Percentiles rank a stretch among this genome's conserved stretches.
These are phyloP conservation scores for Tolypocladium endophyticum DNA, from an alignment of 2,329 filamentous ascomycete species.

Conservation along the genomic window DNA sequence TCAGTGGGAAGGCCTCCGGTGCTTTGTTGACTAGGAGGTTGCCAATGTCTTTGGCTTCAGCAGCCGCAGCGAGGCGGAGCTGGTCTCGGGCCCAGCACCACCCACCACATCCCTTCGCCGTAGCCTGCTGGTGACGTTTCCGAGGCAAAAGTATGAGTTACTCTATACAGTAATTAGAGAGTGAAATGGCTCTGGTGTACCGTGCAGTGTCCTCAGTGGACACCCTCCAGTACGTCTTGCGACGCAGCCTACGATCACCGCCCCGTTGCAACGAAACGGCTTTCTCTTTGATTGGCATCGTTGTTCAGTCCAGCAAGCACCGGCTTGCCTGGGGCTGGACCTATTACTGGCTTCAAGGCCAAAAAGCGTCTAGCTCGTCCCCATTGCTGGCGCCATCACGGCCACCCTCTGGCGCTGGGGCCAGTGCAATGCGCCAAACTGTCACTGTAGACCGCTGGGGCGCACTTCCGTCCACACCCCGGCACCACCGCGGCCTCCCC, in stretches of 20 bases:
- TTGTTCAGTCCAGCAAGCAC: not conserved
- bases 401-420: not conserved
- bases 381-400: not conserved
- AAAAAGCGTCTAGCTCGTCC: not conserved
- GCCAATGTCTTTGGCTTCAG: not conserved
- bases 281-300: not conserved
- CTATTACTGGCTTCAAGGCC: not conserved
- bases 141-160: not conserved
- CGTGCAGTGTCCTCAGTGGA: too few relatives aligned
- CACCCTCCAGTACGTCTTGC: not conserved
- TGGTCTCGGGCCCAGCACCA: not conserved
- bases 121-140: not conserved
- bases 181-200: not conserved
- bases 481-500: not conserved
- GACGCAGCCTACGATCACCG: not conserved
- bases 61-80: not conserved
- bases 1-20: not conserved
- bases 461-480: not conserved
- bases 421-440: not conserved
- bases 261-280: not conserved
- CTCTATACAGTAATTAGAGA: too few relatives aligned
- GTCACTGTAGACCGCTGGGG: not conserved
- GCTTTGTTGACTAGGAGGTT: not conserved
- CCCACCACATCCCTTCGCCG: not conserved
- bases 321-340: not conserved